Conservation (phyloP, 495 filamentous ascomycete species). For the Xylaria sp. region DNA sequence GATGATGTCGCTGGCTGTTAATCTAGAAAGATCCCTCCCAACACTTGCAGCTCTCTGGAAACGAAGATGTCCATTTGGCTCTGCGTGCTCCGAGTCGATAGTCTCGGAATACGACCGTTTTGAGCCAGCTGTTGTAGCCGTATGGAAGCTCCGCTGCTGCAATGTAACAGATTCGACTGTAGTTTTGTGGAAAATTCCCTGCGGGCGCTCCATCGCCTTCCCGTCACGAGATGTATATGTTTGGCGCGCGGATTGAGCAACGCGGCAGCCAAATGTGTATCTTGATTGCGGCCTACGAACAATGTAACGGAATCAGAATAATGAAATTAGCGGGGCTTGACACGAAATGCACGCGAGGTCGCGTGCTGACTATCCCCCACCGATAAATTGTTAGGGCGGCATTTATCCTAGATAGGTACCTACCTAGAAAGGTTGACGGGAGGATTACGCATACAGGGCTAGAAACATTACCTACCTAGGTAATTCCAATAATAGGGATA, state of each 20-base stretch:
- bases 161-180: slow-evolving; percentile 37
- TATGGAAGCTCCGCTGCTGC: slow-evolving; percentile 32
- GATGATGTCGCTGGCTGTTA: slow-evolving; percentile 47
- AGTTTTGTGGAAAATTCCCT: slow-evolving; percentile 37
- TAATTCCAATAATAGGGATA: too few relatives aligned
- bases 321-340: background rate
- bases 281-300: background rate
- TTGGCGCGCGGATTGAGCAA: background rate
- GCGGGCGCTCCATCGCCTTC: slow-evolving; percentile 35
- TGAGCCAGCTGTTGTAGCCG: slow-evolving; percentile 32
- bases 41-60: slow-evolving; percentile 35
- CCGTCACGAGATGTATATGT: background rate
- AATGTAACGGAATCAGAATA: background rate
- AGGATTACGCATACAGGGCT: too few relatives aligned
- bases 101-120: slow-evolving; percentile 33
- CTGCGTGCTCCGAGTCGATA: background rate
- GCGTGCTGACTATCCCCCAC: slow-evolving; percentile 18
- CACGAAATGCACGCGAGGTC: slow-evolving; percentile 22
- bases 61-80: slow-evolving; percentile 19
- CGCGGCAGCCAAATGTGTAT: background rate
- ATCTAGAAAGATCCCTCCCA: slow-evolving; percentile 32
- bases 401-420: too few relatives aligned
- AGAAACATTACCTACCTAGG: too few relatives aligned
- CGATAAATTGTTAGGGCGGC: too few relatives aligned
- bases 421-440: too few relatives aligned